These are phyloP conservation scores for Rhodotorula diobovata DNA, from an alignment of 768 basidiomycete species.

Conservation along the genomic window DNA sequence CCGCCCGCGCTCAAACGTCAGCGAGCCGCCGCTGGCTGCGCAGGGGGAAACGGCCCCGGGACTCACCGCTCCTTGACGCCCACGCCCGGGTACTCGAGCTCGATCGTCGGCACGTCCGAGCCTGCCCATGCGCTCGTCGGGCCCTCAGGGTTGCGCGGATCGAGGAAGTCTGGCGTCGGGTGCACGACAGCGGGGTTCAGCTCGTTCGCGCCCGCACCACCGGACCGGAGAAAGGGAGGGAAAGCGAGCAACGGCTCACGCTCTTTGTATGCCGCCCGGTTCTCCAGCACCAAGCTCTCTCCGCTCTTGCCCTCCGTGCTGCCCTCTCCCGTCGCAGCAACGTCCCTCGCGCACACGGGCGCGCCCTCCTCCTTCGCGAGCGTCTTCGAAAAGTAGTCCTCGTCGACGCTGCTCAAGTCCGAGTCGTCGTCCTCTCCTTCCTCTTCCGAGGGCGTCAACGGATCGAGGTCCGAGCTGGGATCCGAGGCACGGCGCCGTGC, in stretches of 20 bases:
- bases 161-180: constrained; percentile 19
- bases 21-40: neutral
- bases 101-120: constrained; percentile 11
- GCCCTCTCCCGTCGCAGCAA: neutral
- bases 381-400: constrained; percentile 11
- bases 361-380: constrained; percentile 8
- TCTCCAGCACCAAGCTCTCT: constrained; percentile 17
- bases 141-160: constrained; percentile 5
- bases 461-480: constrained; percentile 1
- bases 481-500: neutral
- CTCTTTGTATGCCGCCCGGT: constrained; percentile 4
- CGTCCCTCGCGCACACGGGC: constrained; percentile 2
- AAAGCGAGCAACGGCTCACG: constrained; percentile 10
- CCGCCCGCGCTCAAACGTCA: too few relatives aligned
- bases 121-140: constrained; percentile 23
- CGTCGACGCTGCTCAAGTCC: constrained; percentile 10
- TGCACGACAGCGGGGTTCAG: too few relatives aligned
- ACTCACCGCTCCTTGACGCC: constrained; percentile 29
- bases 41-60: too few relatives aligned
- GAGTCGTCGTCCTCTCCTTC: neutral
- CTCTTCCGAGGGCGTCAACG: constrained; percentile 2
- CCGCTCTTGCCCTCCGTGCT: neutral
- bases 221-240: too few relatives aligned
- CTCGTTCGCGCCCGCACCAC: too few relatives aligned
- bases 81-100: constrained; percentile 38